A percentile compares a stretch with the other conserved stretches of the same genome.
Conservation (phyloP, 208 protist species). For the Wallacemonas sp. region DNA sequence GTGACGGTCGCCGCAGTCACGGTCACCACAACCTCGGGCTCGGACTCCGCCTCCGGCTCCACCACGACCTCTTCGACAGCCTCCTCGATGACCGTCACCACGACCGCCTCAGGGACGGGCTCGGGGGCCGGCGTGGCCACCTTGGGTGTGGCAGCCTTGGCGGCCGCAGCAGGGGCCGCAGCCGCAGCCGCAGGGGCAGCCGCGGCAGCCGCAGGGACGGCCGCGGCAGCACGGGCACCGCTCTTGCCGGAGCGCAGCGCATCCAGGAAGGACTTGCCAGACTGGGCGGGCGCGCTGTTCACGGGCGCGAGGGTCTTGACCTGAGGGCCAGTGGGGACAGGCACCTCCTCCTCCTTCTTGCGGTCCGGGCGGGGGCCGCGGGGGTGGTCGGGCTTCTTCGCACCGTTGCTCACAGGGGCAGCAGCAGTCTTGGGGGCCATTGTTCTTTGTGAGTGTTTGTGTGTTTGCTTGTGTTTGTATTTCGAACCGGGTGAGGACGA, state of each 20-base stretch:
- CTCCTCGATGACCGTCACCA: constrained; percentile 19
- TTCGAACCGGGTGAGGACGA: no score
- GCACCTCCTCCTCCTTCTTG: constrained; percentile 39
- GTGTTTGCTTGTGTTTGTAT: constrained; percentile 27
- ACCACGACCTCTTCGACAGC: constrained; percentile 20
- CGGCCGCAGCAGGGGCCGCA: constrained; percentile 13
- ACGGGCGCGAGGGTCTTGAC: constrained; percentile 59
- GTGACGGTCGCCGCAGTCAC: constrained; percentile 20
- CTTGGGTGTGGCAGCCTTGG: constrained; percentile 18
- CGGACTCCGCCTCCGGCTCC: constrained; percentile 15
- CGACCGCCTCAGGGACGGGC: constrained; percentile 15
- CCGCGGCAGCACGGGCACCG: constrained; percentile 14
- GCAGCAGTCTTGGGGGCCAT: constrained; percentile 31
- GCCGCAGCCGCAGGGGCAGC: constrained; percentile 14
- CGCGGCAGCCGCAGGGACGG: constrained; percentile 15
- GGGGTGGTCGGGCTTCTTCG: constrained; percentile 20
- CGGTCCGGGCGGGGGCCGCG: constrained; percentile 18
- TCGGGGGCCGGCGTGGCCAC: constrained; percentile 13
- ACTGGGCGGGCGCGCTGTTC: constrained; percentile 53
- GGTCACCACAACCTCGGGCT: constrained; percentile 14
- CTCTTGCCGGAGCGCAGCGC: constrained; percentile 42
- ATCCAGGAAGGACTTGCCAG: constrained; percentile 72
- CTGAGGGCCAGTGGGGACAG: constrained; percentile 40
- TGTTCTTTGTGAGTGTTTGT: background rate
- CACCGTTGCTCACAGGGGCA: constrained; percentile 12